A percentile compares a stretch with the other conserved stretches of the same genome.
These are phyloP conservation scores for Fusarium hainanense DNA, from an alignment of 2,329 filamentous ascomycete species.

Conservation along the genomic window DNA sequence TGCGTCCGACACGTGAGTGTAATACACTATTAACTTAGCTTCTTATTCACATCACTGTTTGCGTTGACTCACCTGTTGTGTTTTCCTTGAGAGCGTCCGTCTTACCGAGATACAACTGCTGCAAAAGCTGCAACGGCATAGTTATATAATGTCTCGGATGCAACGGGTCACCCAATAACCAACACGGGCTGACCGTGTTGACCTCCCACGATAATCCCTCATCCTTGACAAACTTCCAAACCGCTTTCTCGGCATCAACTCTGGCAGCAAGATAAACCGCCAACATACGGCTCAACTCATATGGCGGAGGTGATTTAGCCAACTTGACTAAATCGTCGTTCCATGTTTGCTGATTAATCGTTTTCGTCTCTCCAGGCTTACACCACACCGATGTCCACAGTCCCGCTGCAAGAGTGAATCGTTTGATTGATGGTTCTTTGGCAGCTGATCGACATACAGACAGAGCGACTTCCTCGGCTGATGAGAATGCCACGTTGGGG, in stretches of 20 bases:
- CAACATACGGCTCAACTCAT: conserved; percentile 18
- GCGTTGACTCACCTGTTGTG: conserved; percentile 20
- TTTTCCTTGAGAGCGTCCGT: background rate
- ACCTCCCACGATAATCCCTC: conserved; percentile 33
- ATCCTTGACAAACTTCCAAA: conserved; percentile 37
- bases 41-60: fast-evolving
- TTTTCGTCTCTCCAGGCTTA: conserved; percentile 1
- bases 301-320: conserved; percentile 35
- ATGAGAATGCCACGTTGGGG: conserved; percentile 27
- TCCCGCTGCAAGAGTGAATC: conserved; percentile 34
- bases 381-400: conserved; percentile 33
- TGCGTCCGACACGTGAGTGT: conserved; percentile 34
- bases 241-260: conserved; percentile 34
- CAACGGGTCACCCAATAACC: conserved; percentile 17
- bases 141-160: conserved; percentile 25
- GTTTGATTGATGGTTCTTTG: conserved; percentile 25
- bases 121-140: conserved; percentile 32
- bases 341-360: conserved; percentile 31
- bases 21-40: conserved; percentile 32
- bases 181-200: conserved; percentile 35
- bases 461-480: conserved; percentile 26
- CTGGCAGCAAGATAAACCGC: conserved; percentile 22
- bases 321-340: conserved; percentile 25
- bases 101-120: conserved; percentile 37
- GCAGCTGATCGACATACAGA: conserved; percentile 33